Conservation (phyloP, 208 protist genomes). For the Naegleria lovaniensis region DNA sequence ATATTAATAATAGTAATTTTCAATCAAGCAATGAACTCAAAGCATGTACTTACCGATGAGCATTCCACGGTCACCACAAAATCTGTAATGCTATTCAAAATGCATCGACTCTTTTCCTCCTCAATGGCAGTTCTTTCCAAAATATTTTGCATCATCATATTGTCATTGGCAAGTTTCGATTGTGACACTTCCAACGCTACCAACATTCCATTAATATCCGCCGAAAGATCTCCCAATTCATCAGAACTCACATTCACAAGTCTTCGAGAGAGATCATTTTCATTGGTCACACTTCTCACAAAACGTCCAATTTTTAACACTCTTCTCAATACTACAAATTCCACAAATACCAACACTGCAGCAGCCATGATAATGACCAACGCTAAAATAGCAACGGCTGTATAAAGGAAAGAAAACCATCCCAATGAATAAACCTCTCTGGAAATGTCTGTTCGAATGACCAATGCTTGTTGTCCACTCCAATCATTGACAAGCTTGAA, state of each 20-base stretch:
- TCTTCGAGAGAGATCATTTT: not conserved
- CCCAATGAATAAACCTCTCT: not conserved
- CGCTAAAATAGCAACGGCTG: not conserved
- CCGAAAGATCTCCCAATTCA: not conserved
- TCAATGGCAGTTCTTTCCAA: not conserved
- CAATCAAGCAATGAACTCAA: too few species aligned
- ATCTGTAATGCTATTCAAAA: not conserved
- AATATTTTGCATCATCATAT: not conserved
- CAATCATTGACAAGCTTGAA: not conserved
- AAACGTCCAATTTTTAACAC: not conserved
- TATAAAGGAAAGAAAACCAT: not conserved
- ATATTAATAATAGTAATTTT: too few species aligned
- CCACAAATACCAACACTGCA: not conserved
- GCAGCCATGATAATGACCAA: not conserved
- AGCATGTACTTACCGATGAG: not conserved
- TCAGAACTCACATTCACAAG: not conserved
- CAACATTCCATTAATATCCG: slow-evolving; percentile 5
- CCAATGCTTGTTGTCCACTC: not conserved
- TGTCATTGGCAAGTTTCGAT: not conserved
- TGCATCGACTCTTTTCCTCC: not conserved
- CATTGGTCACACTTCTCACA: not conserved
- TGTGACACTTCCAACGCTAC: not conserved
- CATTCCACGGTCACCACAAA: not conserved
- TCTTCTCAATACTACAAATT: not conserved
- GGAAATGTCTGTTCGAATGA: not conserved